A percentile compares a stretch with the other conserved stretches of the same genome.
Conservation (phyloP, 1,139 yeast genomes). For the Pichia sp. region DNA sequence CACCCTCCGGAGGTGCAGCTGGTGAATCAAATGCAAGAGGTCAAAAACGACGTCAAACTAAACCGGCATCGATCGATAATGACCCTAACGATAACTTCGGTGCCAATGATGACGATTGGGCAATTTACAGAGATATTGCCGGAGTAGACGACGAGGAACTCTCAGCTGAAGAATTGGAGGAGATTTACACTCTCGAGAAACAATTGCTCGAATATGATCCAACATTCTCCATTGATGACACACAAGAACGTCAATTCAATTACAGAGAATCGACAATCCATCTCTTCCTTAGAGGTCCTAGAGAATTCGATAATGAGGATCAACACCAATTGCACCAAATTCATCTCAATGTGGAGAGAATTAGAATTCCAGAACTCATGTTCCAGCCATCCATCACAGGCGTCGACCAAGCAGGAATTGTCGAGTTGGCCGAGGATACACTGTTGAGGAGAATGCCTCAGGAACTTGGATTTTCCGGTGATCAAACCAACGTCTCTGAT, state of each 20-base stretch:
- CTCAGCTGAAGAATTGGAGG: slow-evolving; percentile 62
- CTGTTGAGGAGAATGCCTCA: slow-evolving; percentile 54
- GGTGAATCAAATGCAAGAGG: slow-evolving; percentile 36
- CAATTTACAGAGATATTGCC: slow-evolving; percentile 78
- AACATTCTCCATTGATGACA: slow-evolving; percentile 75
- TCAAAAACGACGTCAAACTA: slow-evolving; percentile 24
- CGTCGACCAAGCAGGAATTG: slow-evolving; percentile 86
- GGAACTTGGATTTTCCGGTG: slow-evolving; percentile 44
- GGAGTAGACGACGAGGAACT: slow-evolving; percentile 68
- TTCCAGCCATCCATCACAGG: slow-evolving; percentile 97
- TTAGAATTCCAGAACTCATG: slow-evolving; percentile 83
- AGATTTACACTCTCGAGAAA: slow-evolving; percentile 59
- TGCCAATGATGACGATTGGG: slow-evolving; percentile 95
- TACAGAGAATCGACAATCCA: slow-evolving; percentile 81
- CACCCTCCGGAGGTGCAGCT: slow-evolving; percentile 14
- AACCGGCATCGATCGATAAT: slow-evolving; percentile 62
- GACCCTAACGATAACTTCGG: slow-evolving; percentile 95
- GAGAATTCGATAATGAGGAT: slow-evolving; percentile 58
- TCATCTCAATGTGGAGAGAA: slow-evolving; percentile 84
- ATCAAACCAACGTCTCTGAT: slow-evolving; percentile 18
- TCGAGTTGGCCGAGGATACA: slow-evolving; percentile 68
- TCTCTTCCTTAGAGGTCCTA: slow-evolving; percentile 83
- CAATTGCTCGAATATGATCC: slow-evolving; percentile 78
- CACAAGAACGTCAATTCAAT: slow-evolving; percentile 75
- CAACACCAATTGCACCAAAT: slow-evolving; percentile 77